Percentiles rank a stretch among this genome's conserved stretches.
Evolutionary conservation across 352 stramenopile genomes (phyloP).

Genomic region (Pythium apleroticum): DNA sequence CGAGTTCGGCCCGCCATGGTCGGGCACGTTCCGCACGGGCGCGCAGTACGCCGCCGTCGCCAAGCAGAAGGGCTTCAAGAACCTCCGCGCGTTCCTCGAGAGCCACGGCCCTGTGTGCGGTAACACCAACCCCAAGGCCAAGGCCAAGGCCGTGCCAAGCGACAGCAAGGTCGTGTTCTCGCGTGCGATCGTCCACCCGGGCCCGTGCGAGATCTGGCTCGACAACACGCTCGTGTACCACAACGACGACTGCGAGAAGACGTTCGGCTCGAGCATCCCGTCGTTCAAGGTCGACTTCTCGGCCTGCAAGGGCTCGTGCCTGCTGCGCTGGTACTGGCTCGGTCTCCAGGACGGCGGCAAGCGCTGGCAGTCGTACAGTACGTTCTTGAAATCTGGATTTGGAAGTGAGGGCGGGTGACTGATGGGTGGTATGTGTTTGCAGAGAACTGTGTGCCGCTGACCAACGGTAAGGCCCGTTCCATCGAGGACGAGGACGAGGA

Average conservation of each 20-base stretch:
- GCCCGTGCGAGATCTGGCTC: conserved; percentile 20
- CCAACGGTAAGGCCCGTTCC: conserved; percentile 12
- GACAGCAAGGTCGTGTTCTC: conserved; percentile 8
- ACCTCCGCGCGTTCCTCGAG: conserved; percentile 25
- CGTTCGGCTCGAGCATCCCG: neutral
- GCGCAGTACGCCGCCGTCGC: conserved; percentile 9
- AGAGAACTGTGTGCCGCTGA: conserved; percentile 25
- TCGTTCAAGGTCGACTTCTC: conserved; percentile 22
- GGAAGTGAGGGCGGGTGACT: neutral
- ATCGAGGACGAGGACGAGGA: conserved; percentile 17
- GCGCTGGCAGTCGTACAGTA: conserved; percentile 16
- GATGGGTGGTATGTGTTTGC: neutral
- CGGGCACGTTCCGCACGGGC: conserved; percentile 12
- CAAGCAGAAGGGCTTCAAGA: conserved; percentile 15
- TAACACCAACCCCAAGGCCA: conserved; percentile 16
- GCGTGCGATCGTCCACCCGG: conserved; percentile 3
- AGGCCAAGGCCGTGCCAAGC: conserved; percentile 16
- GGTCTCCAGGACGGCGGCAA: conserved; percentile 20
- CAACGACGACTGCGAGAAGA: conserved; percentile 21
- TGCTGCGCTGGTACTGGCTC: conserved; percentile 27
- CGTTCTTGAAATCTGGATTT: conserved; percentile 12
- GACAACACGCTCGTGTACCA: conserved; percentile 12
- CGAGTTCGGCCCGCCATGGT: conserved; percentile 11
- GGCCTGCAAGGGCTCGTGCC: conserved; percentile 14
- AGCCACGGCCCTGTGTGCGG: conserved; percentile 17